Base-by-base conservation (phyloP, 257 asterid species). In the Gynochthodes officinalis region DNA sequence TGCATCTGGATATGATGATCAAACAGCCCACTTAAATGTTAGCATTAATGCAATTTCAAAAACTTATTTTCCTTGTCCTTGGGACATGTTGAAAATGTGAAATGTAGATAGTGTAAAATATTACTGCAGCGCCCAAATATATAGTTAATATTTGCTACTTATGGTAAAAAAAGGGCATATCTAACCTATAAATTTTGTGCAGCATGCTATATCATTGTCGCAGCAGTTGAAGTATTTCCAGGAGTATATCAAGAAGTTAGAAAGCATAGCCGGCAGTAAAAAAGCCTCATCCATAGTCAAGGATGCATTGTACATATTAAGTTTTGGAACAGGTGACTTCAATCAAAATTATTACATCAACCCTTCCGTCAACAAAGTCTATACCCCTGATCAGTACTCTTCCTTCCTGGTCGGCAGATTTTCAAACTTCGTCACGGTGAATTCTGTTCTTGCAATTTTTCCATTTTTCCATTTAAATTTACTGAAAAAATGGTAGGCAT, bases 1-100 rank as follows among this genome's bases (percentile, higher is more conserved):
- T 58, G 98, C 88, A 32, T 72, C 98, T 27, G 99, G 98, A 69
- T 92, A 89, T 71, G 99, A 95, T 80, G 99, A 95, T 10, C 86
- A 71, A 63, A 95, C 99, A 4, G 88, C 99, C 62, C 49, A 54
- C 53, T 39, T 89, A 10, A 92, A 71, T 67, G 99, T 95, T 75
- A 86, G 54, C 11, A 33, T 1, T 13, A 19, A 23, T 49, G 62
- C 52, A n/a, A n/a, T n/a, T 5, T 33, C n/a, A 61, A 37, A 9
- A 21, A 39, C 10, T 6, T 49, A 1, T 14, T 49, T 49, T 49
- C 14, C 14, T 18, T 49, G 1, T 14, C 11, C 11, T n/a, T n/a
- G n/a, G n/a, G n/a, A n/a, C n/a, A n/a, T n/a, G n/a, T n/a, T n/a
- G n/a, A n/a, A n/a, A n/a, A n/a, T n/a, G n/a, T n/a, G n/a, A n/a